Evolutionary conservation across 1,284 basidiomycete genomes (phyloP).

Genomic region (Trichosporon sp.): DNA sequence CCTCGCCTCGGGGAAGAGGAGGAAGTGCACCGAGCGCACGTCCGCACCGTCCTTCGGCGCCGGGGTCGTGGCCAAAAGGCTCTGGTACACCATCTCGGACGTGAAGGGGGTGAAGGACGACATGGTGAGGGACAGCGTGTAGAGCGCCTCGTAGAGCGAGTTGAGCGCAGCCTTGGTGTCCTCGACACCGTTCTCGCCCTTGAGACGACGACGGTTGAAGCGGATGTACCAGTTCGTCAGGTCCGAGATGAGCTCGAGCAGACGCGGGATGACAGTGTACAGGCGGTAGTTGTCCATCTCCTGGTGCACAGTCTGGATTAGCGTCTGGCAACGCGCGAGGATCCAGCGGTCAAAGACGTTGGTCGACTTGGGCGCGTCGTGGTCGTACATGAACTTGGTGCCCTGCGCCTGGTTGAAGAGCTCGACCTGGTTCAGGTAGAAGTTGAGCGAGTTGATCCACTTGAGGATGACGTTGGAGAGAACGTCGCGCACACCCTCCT

Average conservation of each 20-base stretch:
- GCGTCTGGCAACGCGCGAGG: slow-evolving; percentile 91
- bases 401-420: slow-evolving; percentile 82
- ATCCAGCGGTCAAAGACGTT: slow-evolving; percentile 99
- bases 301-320: slow-evolving; percentile 85
- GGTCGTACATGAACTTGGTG: slow-evolving; percentile 82
- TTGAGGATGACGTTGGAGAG: slow-evolving; percentile 92
- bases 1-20: slow-evolving; percentile 89
- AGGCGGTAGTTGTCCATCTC: slow-evolving; percentile 97
- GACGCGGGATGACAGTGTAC: slow-evolving; percentile 96
- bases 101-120: slow-evolving; percentile 98
- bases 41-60: slow-evolving; percentile 71
- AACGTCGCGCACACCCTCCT: slow-evolving; percentile 96
- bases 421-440: slow-evolving; percentile 95
- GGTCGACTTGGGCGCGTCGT: slow-evolving; percentile 76
- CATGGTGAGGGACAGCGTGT: slow-evolving; percentile 93
- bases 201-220: slow-evolving; percentile 93
- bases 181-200: slow-evolving; percentile 89
- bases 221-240: slow-evolving; percentile 99
- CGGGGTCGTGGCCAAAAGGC: slow-evolving; percentile 81
- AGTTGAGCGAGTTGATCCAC: slow-evolving; percentile 99
- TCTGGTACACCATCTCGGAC: slow-evolving; percentile 95
- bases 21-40: slow-evolving; percentile 90
- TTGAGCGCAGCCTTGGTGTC: slow-evolving; percentile 90
- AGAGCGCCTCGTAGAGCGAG: slow-evolving; percentile 92
- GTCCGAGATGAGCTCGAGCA: slow-evolving; percentile 91